These are phyloP conservation scores for Lichina pygmaea DNA, from an alignment of 495 filamentous ascomycete genomes.

Conservation along the genomic window DNA sequence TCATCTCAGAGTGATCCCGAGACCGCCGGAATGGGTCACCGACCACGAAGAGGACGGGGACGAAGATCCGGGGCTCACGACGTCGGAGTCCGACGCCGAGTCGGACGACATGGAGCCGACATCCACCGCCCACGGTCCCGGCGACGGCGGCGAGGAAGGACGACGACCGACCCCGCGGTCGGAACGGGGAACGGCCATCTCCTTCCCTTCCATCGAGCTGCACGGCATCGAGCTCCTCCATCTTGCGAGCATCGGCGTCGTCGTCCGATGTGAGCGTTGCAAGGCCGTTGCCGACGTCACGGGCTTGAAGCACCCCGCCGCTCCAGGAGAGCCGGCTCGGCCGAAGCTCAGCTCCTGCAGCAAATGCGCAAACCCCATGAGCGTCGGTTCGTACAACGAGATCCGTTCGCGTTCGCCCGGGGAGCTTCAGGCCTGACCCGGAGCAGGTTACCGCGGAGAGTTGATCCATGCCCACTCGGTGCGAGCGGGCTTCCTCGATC, in stretches of 20 bases:
- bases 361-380: conserved; percentile 47
- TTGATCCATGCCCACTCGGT: conserved; percentile 51
- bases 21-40: conserved; percentile 56
- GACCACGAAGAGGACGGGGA: conserved; percentile 13
- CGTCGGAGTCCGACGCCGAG: conserved; percentile 14
- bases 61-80: conserved; percentile 9
- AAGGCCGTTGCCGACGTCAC: conserved; percentile 48
- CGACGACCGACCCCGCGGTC: conserved; percentile 5
- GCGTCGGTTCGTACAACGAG: conserved; percentile 14
- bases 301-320: conserved; percentile 24
- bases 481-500: conserved; percentile 62
- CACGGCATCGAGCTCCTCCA: conserved; percentile 64
- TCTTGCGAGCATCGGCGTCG: conserved; percentile 36
- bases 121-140: not conserved
- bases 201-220: conserved; percentile 59
- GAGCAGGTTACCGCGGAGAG: conserved; percentile 38
- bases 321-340: conserved; percentile 9
- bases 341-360: conserved; percentile 27
- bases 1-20: conserved; percentile 51
- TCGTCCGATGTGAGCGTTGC: conserved; percentile 63
- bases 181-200: conserved; percentile 48
- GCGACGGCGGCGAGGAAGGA: conserved; percentile 4
- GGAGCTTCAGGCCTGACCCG: not conserved
- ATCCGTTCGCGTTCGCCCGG: not conserved
- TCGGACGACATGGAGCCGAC: conserved; percentile 15